Conservation (phyloP, 352 stramenopile genomes). For the Phytophthora aleatoria region DNA sequence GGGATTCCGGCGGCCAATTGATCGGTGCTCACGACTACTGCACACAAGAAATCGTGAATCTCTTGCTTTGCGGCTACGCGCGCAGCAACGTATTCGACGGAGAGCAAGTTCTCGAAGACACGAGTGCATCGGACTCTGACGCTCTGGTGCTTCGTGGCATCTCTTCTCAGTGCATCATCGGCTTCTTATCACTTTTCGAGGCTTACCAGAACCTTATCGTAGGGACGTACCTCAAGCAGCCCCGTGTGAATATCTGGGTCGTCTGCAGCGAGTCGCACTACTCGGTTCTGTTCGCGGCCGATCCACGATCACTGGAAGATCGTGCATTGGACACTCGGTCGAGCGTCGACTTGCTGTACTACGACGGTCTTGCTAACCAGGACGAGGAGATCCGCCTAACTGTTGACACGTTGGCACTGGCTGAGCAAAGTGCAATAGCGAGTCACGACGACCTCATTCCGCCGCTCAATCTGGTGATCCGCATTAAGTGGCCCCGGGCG, state of each 20-base stretch:
- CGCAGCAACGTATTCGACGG: slow-evolving; percentile 96
- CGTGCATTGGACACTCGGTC: slow-evolving; percentile 36
- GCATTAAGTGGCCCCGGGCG: slow-evolving; percentile 85
- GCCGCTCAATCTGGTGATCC: slow-evolving; percentile 89
- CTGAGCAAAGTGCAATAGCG: slow-evolving; percentile 30
- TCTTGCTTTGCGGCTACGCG: slow-evolving; percentile 93
- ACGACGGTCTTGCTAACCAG: slow-evolving; percentile 87
- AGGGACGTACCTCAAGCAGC: slow-evolving; percentile 79
- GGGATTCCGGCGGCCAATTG: slow-evolving; percentile 56
- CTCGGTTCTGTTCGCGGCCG: slow-evolving; percentile 81
- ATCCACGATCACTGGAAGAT: slow-evolving; percentile 31
- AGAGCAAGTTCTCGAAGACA: slow-evolving; percentile 65
- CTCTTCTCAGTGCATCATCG: slow-evolving; percentile 52
- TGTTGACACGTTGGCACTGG: slow-evolving; percentile 40
- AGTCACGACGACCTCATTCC: slow-evolving; percentile 75
- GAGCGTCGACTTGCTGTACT: slow-evolving; percentile 87
- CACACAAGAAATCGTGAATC: slow-evolving; percentile 96
- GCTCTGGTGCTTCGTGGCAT: slow-evolving; percentile 78
- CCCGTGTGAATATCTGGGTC: slow-evolving; percentile 85
- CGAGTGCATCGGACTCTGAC: slow-evolving; percentile 60
- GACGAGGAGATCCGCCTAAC: slow-evolving; percentile 85
- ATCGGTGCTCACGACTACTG: slow-evolving; percentile 90
- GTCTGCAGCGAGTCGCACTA: slow-evolving; percentile 94
- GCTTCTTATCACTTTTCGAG: slow-evolving; percentile 93
- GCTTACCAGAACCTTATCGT: slow-evolving; percentile 91